Conservation (phyloP, 2,329 filamentous ascomycete genomes). For the Meredithiella fracta region DNA sequence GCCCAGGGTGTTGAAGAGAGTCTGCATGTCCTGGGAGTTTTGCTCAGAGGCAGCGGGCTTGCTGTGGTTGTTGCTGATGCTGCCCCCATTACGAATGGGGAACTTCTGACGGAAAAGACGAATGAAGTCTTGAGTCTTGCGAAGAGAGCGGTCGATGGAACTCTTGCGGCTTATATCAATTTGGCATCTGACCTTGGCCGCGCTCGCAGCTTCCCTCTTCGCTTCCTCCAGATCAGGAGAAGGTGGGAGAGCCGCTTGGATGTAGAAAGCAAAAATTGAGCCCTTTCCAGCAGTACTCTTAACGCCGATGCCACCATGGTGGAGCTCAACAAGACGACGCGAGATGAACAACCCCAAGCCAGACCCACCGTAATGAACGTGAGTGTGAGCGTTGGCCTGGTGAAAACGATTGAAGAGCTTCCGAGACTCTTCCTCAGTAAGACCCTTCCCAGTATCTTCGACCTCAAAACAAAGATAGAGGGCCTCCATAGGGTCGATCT, state of each 20-base stretch:
- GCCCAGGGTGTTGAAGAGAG: background rate
- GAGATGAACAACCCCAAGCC: constrained; percentile 62
- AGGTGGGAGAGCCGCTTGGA: constrained; percentile 32
- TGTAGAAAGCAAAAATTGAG: constrained; percentile 59
- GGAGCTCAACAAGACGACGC: constrained; percentile 56
- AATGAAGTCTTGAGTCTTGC: no score
- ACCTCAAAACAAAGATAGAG: constrained; percentile 58
- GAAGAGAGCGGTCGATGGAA: background rate
- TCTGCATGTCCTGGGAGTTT: background rate
- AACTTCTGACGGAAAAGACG: no score
- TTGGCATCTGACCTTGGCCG: constrained; percentile 19
- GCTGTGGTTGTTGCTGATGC: background rate
- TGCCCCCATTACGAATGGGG: no score
- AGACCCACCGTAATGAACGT: constrained; percentile 56
- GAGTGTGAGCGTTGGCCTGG: constrained; percentile 50
- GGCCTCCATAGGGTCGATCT: background rate
- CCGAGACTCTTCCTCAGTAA: constrained; percentile 55
- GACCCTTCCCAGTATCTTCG: constrained; percentile 58
- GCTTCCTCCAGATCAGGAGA: constrained; percentile 25
- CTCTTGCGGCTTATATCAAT: constrained; percentile 1
- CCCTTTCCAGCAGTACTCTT: constrained; percentile 40
- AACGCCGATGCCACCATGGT: constrained; percentile 64
- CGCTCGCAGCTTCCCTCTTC: constrained; percentile 17
- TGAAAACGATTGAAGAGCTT: constrained; percentile 51
- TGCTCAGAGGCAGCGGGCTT: background rate